Base-by-base conservation (phyloP, 768 basidiomycete genomes). In the Daedaleopsis sinensis region DNA sequence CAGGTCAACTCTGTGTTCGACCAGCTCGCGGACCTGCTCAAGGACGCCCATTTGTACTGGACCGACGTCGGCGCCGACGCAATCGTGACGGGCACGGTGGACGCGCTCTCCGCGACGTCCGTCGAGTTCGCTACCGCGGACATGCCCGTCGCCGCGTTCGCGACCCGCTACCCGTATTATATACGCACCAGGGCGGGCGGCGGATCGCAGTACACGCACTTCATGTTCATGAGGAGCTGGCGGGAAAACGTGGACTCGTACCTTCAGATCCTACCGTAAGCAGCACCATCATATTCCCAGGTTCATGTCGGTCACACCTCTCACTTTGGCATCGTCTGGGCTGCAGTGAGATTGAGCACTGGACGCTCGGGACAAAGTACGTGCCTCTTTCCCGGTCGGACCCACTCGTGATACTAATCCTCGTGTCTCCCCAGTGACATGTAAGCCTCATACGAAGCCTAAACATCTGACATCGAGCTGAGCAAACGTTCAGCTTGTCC, bases 251-350 rank as follows among this genome's bases (percentile, higher is more conserved):
- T 67, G 12, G 37, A 64, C 21, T 61, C 69, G 3, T 80, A 77
- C 49, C 70, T 75, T 11, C 79, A 79, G 57, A 73, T 73, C 18
- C 64, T 80, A 38, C 79, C 78, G 70, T 70, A 37, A 63, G 68
- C 23, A 49, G 11, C 21, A 7, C 47, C 47, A 19, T 19, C 47
- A 32, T 7, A 5, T 9, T 27, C 23, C 15, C 38, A 18, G 15
- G 52, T n/a, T 10, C 21, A 49, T n/a, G n/a, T 32, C 27, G 27
- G 13, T 37, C 1, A 15, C 4, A 44, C 36, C 24, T 42, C 39
- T 42, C 39, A 42, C 18, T 13, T 42, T 42, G 3, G 3, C 18
- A 2, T 42, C 39, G 13, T 32, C 27, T 32, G 27, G 27, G 39
- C 39, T 18, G 0, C 15, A 63, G 62, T 6, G 62, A 63, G 18